Base-by-base conservation (phyloP, 2,329 filamentous ascomycete species). In the Botrytis deweyae region DNA sequence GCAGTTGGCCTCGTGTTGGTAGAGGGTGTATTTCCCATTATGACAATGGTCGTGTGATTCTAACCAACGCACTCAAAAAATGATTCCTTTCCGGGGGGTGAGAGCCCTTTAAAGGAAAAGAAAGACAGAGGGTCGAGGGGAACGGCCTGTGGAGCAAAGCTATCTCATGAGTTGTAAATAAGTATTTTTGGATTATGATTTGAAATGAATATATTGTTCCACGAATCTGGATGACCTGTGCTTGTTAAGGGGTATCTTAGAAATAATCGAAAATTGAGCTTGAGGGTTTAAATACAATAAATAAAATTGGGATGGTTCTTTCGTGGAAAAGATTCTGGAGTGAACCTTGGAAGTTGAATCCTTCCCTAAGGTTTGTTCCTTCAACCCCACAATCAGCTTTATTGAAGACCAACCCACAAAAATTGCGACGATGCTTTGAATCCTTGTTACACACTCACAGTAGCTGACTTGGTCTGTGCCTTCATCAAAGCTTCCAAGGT, bases 1-100 rank as follows among this genome's bases (percentile, higher is more conserved):
- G 81, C 80, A 79, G 81, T 80, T 73, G 81, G 77, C 78, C 83
- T 83, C 74, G 81, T 80, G 72, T 76, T 78, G 40, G 81, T 80
- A 73, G 84, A 85, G 73, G 83, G 83, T 79, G 81, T 84, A 76
- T 86, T 86, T 62, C 85, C 85, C 85, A 86, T 86, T 38, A 59
- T 72, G 49, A 69, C 59, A 71, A 78, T 80, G 79, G 74, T 76
- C 69, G 75, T 75, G 72, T 75, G 70, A 74, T 72, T 69, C 67
- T 25, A 69, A n/a, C 36, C 42, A 73, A 29, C 22, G 55, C n/a
- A 64, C 8, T 70, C 72, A 69, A 63, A 38, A 38, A 58, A 33
- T 33, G 33, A 70, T 70, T 55, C 33, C 25, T 70, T 55, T 36
- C 20, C 25, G 52, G 20, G 20, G 14, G 64, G 18, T n/a, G 25